Conservation (phyloP, 495 filamentous ascomycete species). For the Hypoxylon perforatum region DNA sequence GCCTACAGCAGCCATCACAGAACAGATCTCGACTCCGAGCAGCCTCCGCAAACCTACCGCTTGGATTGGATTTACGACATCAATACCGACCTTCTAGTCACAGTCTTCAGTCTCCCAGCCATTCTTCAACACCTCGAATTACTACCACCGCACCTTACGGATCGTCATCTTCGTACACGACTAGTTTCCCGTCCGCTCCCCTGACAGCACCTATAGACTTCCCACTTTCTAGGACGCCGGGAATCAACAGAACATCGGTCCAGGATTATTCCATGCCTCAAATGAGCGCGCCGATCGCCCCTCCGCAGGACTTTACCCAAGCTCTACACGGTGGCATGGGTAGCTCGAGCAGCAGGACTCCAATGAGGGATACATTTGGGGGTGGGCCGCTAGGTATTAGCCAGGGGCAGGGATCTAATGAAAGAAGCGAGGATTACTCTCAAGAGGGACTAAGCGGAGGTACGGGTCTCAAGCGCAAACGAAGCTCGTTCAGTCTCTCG, state of each 20-base stretch:
- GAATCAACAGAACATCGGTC: constrained; percentile 49
- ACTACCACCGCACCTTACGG: constrained; percentile 54
- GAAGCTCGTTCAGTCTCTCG: constrained; percentile 55
- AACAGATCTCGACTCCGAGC: constrained; percentile 58
- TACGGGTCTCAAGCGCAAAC: constrained; percentile 58
- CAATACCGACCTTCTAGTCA: constrained; percentile 60
- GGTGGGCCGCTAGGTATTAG: constrained; percentile 49
- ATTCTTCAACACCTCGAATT: constrained; percentile 53
- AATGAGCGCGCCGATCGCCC: constrained; percentile 66
- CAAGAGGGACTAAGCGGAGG: constrained; percentile 51
- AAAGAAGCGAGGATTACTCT: constrained; percentile 53
- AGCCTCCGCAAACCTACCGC: constrained; percentile 58
- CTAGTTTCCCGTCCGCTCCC: constrained; percentile 64
- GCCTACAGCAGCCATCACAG: constrained; percentile 56
- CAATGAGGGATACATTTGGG: constrained; percentile 59
- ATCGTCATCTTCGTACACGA: constrained; percentile 58
- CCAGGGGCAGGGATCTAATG: constrained; percentile 50
- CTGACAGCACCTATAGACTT: constrained; percentile 65
- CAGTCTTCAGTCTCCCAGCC: constrained; percentile 51
- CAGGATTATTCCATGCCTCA: constrained; percentile 65
- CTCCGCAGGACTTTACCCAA: constrained; percentile 62
- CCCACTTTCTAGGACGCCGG: constrained; percentile 59
- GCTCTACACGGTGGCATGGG: constrained; percentile 60
- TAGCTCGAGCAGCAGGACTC: constrained; percentile 53
- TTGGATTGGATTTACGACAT: constrained; percentile 58